Conservation (phyloP, 2,329 filamentous ascomycete species). For the Fusarium sp. region DNA sequence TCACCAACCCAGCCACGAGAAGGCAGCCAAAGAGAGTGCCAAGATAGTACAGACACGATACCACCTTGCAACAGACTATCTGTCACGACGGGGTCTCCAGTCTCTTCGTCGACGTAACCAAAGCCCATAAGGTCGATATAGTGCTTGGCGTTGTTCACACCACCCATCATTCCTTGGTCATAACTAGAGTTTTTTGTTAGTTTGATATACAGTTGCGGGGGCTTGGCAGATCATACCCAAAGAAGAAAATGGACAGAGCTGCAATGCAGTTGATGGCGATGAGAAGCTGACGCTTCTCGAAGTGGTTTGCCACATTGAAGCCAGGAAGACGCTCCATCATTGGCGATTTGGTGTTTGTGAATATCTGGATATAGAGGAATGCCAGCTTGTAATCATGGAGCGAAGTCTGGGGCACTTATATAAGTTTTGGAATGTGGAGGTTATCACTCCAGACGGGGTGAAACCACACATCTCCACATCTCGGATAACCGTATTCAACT, state of each 20-base stretch:
- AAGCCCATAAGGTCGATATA: conserved; percentile 41
- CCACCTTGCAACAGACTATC: conserved; percentile 38
- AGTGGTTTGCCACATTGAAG: conserved; percentile 34
- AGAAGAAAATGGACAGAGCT: conserved; percentile 42
- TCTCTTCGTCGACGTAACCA: conserved; percentile 33
- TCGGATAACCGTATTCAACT: conserved; percentile 9
- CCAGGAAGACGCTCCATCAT: conserved; percentile 32
- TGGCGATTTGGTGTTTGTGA: background rate
- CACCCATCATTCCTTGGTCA: conserved; percentile 41
- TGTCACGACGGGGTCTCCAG: conserved; percentile 33
- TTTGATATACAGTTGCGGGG: background rate
- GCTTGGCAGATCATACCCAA: conserved; percentile 31
- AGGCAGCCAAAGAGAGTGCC: conserved; percentile 41
- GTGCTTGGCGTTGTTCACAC: conserved; percentile 32
- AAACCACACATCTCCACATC: conserved; percentile 1
- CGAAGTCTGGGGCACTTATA: conserved; percentile 17
- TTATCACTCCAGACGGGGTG: background rate
- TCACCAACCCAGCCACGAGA: conserved; percentile 32
- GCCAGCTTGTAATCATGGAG: background rate
- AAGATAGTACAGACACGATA: conserved; percentile 41
- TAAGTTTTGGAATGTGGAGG: conserved; percentile 15
- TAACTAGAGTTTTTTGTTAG: background rate
- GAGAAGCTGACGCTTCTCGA: conserved; percentile 42
- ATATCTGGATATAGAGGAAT: background rate
- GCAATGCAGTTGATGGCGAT: conserved; percentile 41